phyloP scores from a whole-genome alignment of 225 moss, liverwort and hornwort genomes.

The Physcomitrium patens region DNA sequence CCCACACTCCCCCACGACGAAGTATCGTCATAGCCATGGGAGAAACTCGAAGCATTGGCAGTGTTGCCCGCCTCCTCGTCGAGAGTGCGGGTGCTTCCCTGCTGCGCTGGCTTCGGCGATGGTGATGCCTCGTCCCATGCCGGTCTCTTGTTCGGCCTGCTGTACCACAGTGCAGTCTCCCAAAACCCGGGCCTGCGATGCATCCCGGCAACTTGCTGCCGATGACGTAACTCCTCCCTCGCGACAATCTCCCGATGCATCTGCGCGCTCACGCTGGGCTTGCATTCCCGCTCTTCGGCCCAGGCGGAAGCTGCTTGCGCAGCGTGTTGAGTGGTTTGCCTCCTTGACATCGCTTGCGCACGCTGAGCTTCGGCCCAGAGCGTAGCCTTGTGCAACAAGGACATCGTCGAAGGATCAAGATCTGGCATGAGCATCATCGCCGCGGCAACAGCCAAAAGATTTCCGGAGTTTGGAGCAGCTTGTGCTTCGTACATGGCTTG shows the following conservation, averaged over 20 bases:
- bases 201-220: slow-evolving; percentile 17
- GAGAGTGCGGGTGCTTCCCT: slow-evolving; percentile 26
- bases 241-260: slow-evolving; percentile 2
- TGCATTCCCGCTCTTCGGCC: slow-evolving; percentile 27
- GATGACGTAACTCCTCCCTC: slow-evolving; percentile 20
- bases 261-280: slow-evolving; percentile 8
- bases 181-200: slow-evolving; percentile 33
- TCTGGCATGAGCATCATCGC: slow-evolving; percentile 35
- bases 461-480: background rate
- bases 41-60: slow-evolving; percentile 10
- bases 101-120: background rate
- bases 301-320: slow-evolving; percentile 12
- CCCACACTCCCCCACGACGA: slow-evolving; percentile 26
- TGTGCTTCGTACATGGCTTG: slow-evolving; percentile 30
- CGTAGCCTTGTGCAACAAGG: slow-evolving; percentile 35
- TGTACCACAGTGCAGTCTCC: slow-evolving; percentile 41
- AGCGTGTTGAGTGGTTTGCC: background rate
- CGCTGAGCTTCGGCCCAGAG: slow-evolving; percentile 39
- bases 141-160: slow-evolving; percentile 32
- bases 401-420: slow-evolving; percentile 24
- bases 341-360: slow-evolving; percentile 25
- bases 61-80: slow-evolving; percentile 29
- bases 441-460: slow-evolving; percentile 19
- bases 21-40: slow-evolving; percentile 31
- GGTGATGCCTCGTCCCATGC: background rate